Percentiles rank a stretch among this genome's conserved stretches.
Conservation (phyloP, 805 yeast genomes). For the Diddensiella transvaalensis region DNA sequence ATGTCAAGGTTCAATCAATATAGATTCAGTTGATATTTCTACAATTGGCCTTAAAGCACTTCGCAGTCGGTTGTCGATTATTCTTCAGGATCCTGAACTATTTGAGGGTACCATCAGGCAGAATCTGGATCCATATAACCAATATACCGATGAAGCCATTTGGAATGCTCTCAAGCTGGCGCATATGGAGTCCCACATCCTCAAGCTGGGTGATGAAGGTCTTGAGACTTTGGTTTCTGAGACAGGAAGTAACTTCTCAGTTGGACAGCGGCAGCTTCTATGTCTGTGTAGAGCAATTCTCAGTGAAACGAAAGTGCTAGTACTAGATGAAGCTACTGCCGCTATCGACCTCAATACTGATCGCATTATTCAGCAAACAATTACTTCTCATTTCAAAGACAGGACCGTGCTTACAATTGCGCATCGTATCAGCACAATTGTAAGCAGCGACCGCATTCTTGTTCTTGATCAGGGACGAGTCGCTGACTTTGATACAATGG, state of each 20-base stretch:
- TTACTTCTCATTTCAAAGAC: slow-evolving; percentile 58
- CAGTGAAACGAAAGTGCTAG: slow-evolving; percentile 58
- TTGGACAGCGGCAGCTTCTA: slow-evolving; percentile 75
- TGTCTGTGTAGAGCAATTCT: slow-evolving; percentile 76
- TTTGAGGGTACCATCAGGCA: slow-evolving; percentile 57
- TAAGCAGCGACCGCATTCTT: slow-evolving; percentile 72
- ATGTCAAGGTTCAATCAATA: slow-evolving; percentile 44
- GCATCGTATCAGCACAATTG: slow-evolving; percentile 72
- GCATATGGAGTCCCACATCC: slow-evolving; percentile 50
- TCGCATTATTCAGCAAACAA: slow-evolving; percentile 67
- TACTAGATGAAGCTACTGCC: slow-evolving; percentile 76
- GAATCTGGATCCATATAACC: slow-evolving; percentile 58
- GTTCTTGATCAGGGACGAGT: slow-evolving; percentile 68
- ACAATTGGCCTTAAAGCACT: slow-evolving; percentile 50
- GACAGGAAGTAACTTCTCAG: slow-evolving; percentile 70
- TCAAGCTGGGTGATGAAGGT: slow-evolving; percentile 40
- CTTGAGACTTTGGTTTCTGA: slow-evolving; percentile 53
- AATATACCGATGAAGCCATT: slow-evolving; percentile 46
- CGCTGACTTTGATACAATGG: slow-evolving; percentile 69
- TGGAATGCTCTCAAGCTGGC: slow-evolving; percentile 53
- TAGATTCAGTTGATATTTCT: slow-evolving; percentile 53
- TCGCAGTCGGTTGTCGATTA: slow-evolving; percentile 53
- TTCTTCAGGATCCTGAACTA: slow-evolving; percentile 65
- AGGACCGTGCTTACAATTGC: slow-evolving; percentile 80
- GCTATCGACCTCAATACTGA: slow-evolving; percentile 79